Evolutionary conservation across 129 eudicot genomes (phyloP).

Genomic region (Lactuca saligna): DNA sequence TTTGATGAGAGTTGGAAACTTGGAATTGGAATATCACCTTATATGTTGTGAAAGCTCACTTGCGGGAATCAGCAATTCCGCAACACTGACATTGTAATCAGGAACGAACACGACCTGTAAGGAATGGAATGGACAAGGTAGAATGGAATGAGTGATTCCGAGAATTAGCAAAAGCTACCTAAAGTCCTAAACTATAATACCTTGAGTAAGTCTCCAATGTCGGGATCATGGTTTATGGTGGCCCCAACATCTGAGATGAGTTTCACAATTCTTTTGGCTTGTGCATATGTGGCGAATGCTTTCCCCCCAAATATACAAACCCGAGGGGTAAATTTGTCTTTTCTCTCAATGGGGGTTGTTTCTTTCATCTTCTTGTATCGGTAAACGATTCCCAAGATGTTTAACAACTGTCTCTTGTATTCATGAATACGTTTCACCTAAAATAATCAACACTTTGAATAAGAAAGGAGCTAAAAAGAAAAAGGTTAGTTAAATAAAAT

Average conservation of each 20-base stretch:
- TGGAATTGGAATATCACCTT: conserved; percentile 42
- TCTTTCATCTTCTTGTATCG: conserved; percentile 95
- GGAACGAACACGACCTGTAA: conserved; percentile 87
- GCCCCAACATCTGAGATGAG: conserved; percentile 91
- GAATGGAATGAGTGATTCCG: no score
- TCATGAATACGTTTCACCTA: conserved; percentile 97
- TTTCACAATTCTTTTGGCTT: conserved; percentile 95
- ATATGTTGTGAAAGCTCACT: conserved; percentile 97
- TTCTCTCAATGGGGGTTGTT: conserved; percentile 63
- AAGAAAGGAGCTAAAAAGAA: no score
- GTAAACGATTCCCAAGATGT: conserved; percentile 82
- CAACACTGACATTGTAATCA: conserved; percentile 95
- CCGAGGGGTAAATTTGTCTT: conserved; percentile 71
- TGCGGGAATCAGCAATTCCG: conserved; percentile 89
- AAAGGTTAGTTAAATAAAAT: no score
- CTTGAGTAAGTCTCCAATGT: conserved; percentile 85
- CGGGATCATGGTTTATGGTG: conserved; percentile 83
- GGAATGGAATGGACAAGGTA: neutral
- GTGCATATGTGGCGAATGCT: conserved; percentile 96
- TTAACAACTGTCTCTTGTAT: conserved; percentile 85
- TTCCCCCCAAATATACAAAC: conserved; percentile 98
- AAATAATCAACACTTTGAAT: neutral
- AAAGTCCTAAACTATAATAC: no score
- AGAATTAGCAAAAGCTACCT: no score
- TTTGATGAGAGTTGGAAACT: conserved; percentile 5